A percentile compares a stretch with the other conserved stretches of the same genome.
Evolutionary conservation across 768 basidiomycete species (phyloP).

Genomic region (Podaxis sp.): DNA sequence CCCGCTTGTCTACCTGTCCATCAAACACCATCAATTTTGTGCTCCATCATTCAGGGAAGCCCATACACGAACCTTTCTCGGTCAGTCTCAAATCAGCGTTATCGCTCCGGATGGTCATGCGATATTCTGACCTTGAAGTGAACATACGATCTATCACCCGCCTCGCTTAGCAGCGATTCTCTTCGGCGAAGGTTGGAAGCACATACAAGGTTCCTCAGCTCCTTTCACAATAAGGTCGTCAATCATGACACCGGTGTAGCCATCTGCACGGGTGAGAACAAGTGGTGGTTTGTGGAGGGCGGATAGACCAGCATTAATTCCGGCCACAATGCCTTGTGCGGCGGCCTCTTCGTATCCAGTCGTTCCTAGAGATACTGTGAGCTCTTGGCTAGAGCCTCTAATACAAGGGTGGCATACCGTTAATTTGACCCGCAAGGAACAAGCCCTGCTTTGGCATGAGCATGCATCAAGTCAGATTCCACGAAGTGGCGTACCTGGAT

Average conservation of each 20-base stretch:
- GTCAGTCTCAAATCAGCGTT: constrained; percentile 87
- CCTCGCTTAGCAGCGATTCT: constrained; percentile 2
- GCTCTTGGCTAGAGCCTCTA: not conserved
- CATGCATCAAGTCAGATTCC: not conserved
- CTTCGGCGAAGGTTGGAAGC: not conserved
- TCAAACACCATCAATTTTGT: not conserved
- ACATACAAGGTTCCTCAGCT: constrained; percentile 86
- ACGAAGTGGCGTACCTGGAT: constrained; percentile 49
- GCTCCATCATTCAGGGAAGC: not conserved
- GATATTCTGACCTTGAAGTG: constrained; percentile 87
- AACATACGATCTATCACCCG: constrained; percentile 79
- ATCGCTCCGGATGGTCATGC: constrained; percentile 84
- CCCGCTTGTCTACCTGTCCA: constrained; percentile 39
- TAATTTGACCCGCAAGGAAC: constrained; percentile 90
- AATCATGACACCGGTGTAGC: constrained; percentile 87
- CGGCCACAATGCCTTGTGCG: constrained; percentile 85
- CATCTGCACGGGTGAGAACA: constrained; percentile 77
- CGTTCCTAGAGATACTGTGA: constrained; percentile 47
- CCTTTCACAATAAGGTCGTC: constrained; percentile 89
- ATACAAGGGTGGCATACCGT: constrained; percentile 41
- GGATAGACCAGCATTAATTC: constrained; percentile 81
- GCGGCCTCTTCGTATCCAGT: constrained; percentile 96
- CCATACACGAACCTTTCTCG: constrained; percentile 51
- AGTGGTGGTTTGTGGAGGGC: constrained; percentile 57
- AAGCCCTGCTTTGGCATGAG: constrained; percentile 50